A percentile compares a stretch with the other conserved stretches of the same genome.
Conservation (phyloP, 1,284 basidiomycete species). For the Leccinum angustisporum region DNA sequence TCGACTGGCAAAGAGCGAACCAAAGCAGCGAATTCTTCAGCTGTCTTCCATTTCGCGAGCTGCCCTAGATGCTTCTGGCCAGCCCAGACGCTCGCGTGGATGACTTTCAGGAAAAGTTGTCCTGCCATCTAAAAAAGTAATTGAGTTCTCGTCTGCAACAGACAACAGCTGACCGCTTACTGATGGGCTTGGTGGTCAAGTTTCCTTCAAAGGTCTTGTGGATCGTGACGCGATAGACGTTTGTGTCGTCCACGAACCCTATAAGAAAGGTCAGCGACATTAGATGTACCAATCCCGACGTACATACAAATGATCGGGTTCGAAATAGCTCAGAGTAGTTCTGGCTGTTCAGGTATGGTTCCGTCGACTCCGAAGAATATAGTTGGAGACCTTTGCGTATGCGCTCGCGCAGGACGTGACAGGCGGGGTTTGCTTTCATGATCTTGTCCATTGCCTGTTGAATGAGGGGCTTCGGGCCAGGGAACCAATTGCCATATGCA, state of each 20-base stretch:
- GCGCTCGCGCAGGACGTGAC: conserved; percentile 96
- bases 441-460: conserved; percentile 99
- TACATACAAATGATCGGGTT: conserved; percentile 95
- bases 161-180: conserved; percentile 39
- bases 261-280: conserved; percentile 12
- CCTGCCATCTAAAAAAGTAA: conserved; percentile 76
- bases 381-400: conserved; percentile 98
- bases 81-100: conserved; percentile 99
- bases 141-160: neutral
- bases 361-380: conserved; percentile 98
- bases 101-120: conserved; percentile 98
- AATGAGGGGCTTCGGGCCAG: conserved; percentile 92
- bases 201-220: too few relatives aligned
- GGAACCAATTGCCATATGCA: conserved; percentile 96
- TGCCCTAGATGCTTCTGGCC: conserved; percentile 99
- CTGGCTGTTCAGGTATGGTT: conserved; percentile 97
- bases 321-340: conserved; percentile 98
- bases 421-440: conserved; percentile 95
- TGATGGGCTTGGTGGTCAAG: conserved; percentile 79
- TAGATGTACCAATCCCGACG: conserved; percentile 1
- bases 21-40: conserved; percentile 98
- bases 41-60: conserved; percentile 99
- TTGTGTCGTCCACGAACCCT: conserved; percentile 99
- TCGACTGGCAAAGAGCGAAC: conserved; percentile 97
- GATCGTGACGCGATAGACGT: too few relatives aligned